phyloP scores from a whole-genome alignment of 139 green algal species.

The Coccomyxa sp. region DNA sequence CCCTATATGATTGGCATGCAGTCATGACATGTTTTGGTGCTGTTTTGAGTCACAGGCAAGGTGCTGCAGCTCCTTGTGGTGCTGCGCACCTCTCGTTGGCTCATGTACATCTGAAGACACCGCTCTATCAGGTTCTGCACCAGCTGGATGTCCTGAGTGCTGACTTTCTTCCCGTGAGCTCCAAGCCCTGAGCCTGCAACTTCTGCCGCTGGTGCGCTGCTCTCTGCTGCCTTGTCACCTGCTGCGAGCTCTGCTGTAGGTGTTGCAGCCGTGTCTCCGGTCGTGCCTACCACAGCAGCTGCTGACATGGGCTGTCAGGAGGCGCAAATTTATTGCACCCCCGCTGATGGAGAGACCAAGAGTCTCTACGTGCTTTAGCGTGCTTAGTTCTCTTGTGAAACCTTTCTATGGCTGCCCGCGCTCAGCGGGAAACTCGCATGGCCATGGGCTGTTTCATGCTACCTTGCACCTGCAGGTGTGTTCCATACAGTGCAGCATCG shows the following conservation, averaged over 20 bases:
- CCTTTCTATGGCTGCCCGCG: too few species aligned
- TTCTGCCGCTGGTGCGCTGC: not conserved
- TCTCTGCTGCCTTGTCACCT: not conserved
- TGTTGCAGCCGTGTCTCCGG: not conserved
- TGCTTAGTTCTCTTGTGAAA: too few species aligned
- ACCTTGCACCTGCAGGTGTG: too few species aligned
- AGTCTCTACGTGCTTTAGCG: too few species aligned
- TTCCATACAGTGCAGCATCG: too few species aligned
- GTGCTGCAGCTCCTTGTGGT: too few species aligned
- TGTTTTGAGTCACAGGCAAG: too few species aligned
- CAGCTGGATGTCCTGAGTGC: slow-evolving; percentile 74
- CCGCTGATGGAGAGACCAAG: too few species aligned
- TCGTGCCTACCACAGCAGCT: not conserved
- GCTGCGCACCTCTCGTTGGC: slow-evolving; percentile 26
- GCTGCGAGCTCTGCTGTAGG: not conserved
- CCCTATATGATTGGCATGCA: not conserved
- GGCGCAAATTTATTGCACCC: not conserved
- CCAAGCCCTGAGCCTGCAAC: not conserved
- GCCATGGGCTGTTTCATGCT: too few species aligned
- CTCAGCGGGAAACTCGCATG: too few species aligned
- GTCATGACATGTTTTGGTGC: too few species aligned
- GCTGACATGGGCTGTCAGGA: not conserved
- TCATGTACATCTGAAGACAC: slow-evolving; percentile 93
- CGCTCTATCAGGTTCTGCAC: slow-evolving; percentile 93
- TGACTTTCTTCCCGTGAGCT: slow-evolving; percentile 35